Percentiles rank a stretch among this genome's conserved stretches.
Conservation (phyloP, 2,329 filamentous ascomycete genomes). For the Neurospora sp. region DNA sequence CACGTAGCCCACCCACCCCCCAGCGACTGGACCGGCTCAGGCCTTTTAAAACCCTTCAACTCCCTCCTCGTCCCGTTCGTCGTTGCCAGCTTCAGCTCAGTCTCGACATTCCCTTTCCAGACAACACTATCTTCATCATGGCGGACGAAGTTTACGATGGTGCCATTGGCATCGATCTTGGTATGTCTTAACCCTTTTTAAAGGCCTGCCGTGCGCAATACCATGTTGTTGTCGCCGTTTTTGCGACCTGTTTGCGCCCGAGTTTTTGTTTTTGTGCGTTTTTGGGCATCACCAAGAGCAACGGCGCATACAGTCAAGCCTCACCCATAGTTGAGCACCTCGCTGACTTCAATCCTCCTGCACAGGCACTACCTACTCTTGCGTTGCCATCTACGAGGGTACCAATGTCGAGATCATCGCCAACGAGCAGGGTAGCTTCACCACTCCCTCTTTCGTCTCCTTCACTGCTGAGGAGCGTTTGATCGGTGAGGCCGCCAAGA, state of each 20-base stretch:
- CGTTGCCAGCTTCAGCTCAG: slow-evolving; percentile 17
- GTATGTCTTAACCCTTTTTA: slow-evolving; percentile 43
- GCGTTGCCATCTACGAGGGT: slow-evolving; percentile 98
- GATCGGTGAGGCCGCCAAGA: slow-evolving; percentile 99
- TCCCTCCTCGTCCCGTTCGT: slow-evolving; percentile 5
- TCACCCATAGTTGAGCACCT: slow-evolving; percentile 2
- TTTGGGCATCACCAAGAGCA: slow-evolving; percentile 3
- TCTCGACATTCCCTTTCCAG: slow-evolving; percentile 11
- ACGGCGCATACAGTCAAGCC: slow-evolving; percentile 8
- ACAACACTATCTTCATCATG: slow-evolving; percentile 51
- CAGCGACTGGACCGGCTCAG: neutral
- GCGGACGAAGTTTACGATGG: slow-evolving; percentile 98
- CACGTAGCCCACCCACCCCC: slow-evolving; percentile 8
- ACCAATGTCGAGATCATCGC: slow-evolving; percentile 99
- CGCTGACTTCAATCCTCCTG: slow-evolving; percentile 3
- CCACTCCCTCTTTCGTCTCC: slow-evolving; percentile 96
- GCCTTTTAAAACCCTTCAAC: slow-evolving; percentile 1
- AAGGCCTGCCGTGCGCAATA: slow-evolving; percentile 2
- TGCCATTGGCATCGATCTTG: slow-evolving; percentile 99
- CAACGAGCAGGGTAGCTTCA: slow-evolving; percentile 99
- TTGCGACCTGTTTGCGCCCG: slow-evolving; percentile 9
- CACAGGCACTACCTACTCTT: slow-evolving; percentile 97
- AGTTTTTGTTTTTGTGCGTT: slow-evolving; percentile 6
- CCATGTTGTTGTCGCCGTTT: slow-evolving; percentile 1
- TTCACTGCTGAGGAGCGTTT: slow-evolving; percentile 98